Conservation (phyloP, 2,329 filamentous ascomycete species). For the Fusarium oxysporum region DNA sequence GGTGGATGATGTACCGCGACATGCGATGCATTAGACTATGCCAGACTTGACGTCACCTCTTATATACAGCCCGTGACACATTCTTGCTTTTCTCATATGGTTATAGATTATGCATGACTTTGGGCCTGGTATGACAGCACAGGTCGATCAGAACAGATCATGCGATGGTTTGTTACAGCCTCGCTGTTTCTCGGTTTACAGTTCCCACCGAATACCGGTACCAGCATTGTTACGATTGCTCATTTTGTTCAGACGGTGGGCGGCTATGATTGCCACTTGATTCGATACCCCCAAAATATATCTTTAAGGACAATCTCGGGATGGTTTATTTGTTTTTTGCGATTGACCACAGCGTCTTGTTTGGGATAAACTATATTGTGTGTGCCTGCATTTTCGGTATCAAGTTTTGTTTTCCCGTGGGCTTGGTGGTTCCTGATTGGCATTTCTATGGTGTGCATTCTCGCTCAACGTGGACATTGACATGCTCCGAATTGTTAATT, state of each 20-base stretch:
- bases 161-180: constrained; percentile 13
- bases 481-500: not conserved
- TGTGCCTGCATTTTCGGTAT: constrained; percentile 3
- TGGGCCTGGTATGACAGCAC: constrained; percentile 48
- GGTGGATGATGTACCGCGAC: constrained; percentile 47
- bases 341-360: constrained; percentile 9
- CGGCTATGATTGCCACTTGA: constrained; percentile 16
- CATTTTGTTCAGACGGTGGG: constrained; percentile 24
- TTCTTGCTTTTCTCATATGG: constrained; percentile 24
- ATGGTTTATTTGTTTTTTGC: constrained; percentile 30
- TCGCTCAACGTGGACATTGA: not conserved
- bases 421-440: not conserved
- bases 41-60: not conserved
- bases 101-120: constrained; percentile 41
- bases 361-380: constrained; percentile 3
- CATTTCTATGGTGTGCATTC: not conserved
- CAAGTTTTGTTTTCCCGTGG: not conserved
- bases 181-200: constrained; percentile 19
- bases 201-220: constrained; percentile 6
- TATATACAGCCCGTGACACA: constrained; percentile 8
- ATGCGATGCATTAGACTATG: constrained; percentile 43
- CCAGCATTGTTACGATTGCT: constrained; percentile 13
- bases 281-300: constrained; percentile 38
- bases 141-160: constrained; percentile 37
- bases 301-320: constrained; percentile 24